Evolutionary conservation across 257 asterid species (phyloP).

Genomic region (Nicotiana attenuata): DNA sequence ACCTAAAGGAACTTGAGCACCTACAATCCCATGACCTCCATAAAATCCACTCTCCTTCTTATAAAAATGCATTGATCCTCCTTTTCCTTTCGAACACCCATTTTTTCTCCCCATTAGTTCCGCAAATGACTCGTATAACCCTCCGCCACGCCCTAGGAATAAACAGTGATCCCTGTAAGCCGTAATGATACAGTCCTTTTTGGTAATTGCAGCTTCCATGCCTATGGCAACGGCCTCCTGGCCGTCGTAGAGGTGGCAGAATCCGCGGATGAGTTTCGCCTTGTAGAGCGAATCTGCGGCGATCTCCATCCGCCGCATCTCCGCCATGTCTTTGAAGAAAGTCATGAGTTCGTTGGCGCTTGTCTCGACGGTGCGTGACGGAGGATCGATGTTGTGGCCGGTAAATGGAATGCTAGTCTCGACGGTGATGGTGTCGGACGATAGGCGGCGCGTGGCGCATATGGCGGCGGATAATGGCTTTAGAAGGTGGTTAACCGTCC

Average conservation of each 20-base stretch:
- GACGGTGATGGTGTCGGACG: conserved; percentile 49
- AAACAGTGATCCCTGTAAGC: conserved; percentile 76
- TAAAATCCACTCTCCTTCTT: conserved; percentile 80
- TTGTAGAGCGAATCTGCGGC: conserved; percentile 95
- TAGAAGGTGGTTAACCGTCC: background rate
- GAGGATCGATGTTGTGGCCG: conserved; percentile 83
- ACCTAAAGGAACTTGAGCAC: conserved; percentile 93
- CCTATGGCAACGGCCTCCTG: conserved; percentile 92
- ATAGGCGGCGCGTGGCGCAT: conserved; percentile 38
- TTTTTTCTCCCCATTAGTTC: conserved; percentile 91
- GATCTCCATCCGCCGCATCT: conserved; percentile 92
- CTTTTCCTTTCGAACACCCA: conserved; percentile 92
- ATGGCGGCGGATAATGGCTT: conserved; percentile 11
- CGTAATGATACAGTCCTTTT: conserved; percentile 67
- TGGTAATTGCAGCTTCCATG: conserved; percentile 88
- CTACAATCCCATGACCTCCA: conserved; percentile 97
- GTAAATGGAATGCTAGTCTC: conserved; percentile 84
- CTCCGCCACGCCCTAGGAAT: conserved; percentile 78
- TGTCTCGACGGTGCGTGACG: conserved; percentile 76
- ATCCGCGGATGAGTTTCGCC: conserved; percentile 86
- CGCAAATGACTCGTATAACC: conserved; percentile 57
- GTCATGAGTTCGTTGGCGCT: conserved; percentile 57
- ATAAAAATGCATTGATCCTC: conserved; percentile 96
- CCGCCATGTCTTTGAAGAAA: conserved; percentile 78
- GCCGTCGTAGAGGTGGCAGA: conserved; percentile 94